A percentile compares a stretch with the other conserved stretches of the same genome.
Conservation (phyloP, 257 asterid genomes). For the Gardenia jasminoides region DNA sequence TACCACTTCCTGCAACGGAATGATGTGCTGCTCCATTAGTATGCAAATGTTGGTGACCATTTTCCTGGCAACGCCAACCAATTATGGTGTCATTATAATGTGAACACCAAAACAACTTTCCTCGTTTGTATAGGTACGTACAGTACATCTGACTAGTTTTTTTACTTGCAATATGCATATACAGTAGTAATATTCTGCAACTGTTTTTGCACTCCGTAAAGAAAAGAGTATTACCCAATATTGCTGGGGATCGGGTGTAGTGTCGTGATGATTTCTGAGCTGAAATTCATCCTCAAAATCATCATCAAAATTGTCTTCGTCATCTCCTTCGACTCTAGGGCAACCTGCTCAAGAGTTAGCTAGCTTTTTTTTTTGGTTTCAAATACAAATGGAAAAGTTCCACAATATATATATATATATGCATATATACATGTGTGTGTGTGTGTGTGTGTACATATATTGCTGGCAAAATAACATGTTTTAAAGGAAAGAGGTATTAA, state of each 20-base stretch:
- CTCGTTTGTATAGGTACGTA: no score
- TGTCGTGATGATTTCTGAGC: constrained; percentile 36
- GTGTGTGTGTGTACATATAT: no score
- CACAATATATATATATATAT: no score
- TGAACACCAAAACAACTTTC: neutral
- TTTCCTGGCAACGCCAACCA: constrained; percentile 41
- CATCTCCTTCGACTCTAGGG: constrained; percentile 69
- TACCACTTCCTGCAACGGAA: constrained; percentile 68
- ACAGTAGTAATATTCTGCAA: no score
- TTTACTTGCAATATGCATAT: no score
- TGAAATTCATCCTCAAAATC: constrained; percentile 66
- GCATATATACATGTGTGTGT: no score
- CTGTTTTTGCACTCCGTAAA: no score
- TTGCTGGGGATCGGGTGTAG: constrained; percentile 14
- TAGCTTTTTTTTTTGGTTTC: neutral
- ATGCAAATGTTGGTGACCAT: constrained; percentile 40
- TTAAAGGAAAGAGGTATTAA: no score
- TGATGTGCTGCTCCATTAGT: constrained; percentile 36
- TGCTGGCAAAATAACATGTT: no score
- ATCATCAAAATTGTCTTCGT: constrained; percentile 51
- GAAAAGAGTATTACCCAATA: constrained; percentile 32
- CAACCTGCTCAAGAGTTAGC: constrained; percentile 34
- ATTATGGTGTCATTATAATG: neutral
- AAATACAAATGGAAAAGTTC: no score
- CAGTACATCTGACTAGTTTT: no score